phyloP scores from a whole-genome alignment of 495 filamentous ascomycete genomes.

The Ascodesmis nigricans region DNA sequence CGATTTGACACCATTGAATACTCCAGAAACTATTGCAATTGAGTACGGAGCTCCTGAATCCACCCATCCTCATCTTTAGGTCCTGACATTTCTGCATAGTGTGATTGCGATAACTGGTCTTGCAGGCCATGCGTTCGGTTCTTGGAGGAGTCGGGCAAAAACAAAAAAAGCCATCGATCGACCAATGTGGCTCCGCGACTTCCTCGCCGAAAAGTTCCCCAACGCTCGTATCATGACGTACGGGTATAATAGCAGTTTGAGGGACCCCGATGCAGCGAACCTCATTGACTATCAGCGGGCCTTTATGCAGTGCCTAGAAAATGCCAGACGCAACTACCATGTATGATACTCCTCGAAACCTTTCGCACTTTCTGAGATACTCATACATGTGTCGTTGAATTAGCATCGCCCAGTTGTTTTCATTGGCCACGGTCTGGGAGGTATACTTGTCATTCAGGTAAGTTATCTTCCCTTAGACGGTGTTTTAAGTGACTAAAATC shows the following conservation, averaged over 20 bases:
- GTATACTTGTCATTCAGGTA: conserved; percentile 29
- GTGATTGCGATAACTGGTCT: conserved; percentile 4
- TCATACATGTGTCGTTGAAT: not conserved
- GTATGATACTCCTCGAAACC: too few relatives aligned
- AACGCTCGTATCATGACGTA: conserved; percentile 18
- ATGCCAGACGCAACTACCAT: conserved; percentile 3
- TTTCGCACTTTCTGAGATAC: too few relatives aligned
- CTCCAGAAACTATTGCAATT: too few relatives aligned
- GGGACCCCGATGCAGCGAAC: conserved; percentile 3
- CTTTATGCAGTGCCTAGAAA: conserved; percentile 6
- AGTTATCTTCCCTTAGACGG: not conserved
- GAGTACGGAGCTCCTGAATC: too few relatives aligned
- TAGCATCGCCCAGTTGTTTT: conserved; percentile 23
- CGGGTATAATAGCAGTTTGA: conserved; percentile 11
- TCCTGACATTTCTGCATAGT: not conserved
- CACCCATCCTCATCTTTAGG: too few relatives aligned
- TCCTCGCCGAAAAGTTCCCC: conserved; percentile 12
- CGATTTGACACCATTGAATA: conserved; percentile 9
- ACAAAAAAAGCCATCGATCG: not conserved
- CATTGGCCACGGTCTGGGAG: conserved; percentile 28
- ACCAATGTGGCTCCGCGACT: conserved; percentile 16
- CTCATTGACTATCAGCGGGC: conserved; percentile 6
- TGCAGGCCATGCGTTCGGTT: conserved; percentile 4
- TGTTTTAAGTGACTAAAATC: conserved; percentile 2
- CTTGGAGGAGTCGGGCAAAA: conserved; percentile 1